Base-by-base conservation (phyloP, 345 rosid genomes). In the Rubroshorea leprosula region DNA sequence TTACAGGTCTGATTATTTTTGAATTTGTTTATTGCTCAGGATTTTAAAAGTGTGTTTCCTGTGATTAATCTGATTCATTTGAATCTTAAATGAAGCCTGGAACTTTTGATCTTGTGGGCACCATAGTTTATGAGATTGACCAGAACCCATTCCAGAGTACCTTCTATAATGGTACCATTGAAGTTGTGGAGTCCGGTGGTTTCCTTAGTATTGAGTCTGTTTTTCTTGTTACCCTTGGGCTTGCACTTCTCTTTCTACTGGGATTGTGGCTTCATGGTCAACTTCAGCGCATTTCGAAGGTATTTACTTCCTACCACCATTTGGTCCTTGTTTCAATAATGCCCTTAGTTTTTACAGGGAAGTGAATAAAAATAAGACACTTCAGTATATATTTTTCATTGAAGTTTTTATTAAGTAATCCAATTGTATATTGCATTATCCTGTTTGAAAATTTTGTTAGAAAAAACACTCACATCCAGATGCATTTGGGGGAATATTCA, bases 101-200 rank as follows among this genome's bases (percentile, higher is more conserved):
- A 60, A 83, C 69, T 35, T 93, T 89, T 72, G 99, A 93, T 80
- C 85, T 93, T 10, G 96, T 87, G 61, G 99, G 92, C 26, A 77
- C 83, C 35, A 78, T 93, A 54, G 38, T 87, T 19, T 89, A 85
- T 48, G 90, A 89, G 67, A 76, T 93, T 44, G 89, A 87, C 71
- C 88, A 85, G 67, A 79, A 83, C 50, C 88, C 90, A 20, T 87
- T 79, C 69, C 81, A 83, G 61, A 89, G 70, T 70, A 74, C 73
- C 24, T 89, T 87, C 71, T 83, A 81, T 65, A 93, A 89, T 64
- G 94, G 90, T 62, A 87, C 97, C 61, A 65, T 93, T n/a, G 99
- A 93, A 79, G 95, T 89, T 61, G 76, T 85, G 48, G 99, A 93
- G 66, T 72, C 78, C 27, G 96, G 94, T 27, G 83, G 82, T 52